phyloP scores from a whole-genome alignment of 2,329 filamentous ascomycete species.

The Alternaria sp. region DNA sequence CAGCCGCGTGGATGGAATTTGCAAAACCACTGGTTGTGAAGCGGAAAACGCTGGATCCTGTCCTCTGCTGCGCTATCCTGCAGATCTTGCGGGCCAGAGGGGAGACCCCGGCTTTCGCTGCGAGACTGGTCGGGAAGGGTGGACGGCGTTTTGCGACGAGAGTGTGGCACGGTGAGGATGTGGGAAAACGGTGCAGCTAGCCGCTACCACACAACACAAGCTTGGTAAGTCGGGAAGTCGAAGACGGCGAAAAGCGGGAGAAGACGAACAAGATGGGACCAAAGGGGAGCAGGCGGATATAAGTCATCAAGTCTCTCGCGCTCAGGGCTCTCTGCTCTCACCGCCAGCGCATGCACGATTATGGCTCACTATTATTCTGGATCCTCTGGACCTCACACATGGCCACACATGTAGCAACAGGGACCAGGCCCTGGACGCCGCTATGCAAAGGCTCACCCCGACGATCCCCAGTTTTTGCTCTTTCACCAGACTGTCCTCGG shows the following conservation, averaged over 20 bases:
- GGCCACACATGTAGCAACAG: slow-evolving; percentile 16
- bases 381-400: slow-evolving; percentile 10
- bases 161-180: slow-evolving; percentile 17
- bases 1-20: slow-evolving; percentile 9
- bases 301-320: slow-evolving; percentile 4
- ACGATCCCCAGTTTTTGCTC: slow-evolving; percentile 20
- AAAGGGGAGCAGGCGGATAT: slow-evolving; percentile 10
- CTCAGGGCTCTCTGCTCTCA: slow-evolving; percentile 7
- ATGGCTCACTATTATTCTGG: slow-evolving; percentile 17
- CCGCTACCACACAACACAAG: slow-evolving; percentile 13
- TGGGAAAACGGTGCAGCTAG: slow-evolving; percentile 16
- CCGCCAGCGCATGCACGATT: slow-evolving; percentile 21
- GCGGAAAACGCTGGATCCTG: slow-evolving; percentile 6
- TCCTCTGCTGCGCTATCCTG: slow-evolving; percentile 14
- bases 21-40: slow-evolving; percentile 9
- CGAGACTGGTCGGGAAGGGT: slow-evolving; percentile 27
- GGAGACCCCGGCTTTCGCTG: slow-evolving; percentile 19
- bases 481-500: slow-evolving; percentile 13
- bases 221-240: slow-evolving; percentile 3
- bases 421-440: slow-evolving; percentile 21
- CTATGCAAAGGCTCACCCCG: slow-evolving; percentile 18
- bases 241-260: slow-evolving; percentile 1
- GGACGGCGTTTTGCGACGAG: slow-evolving; percentile 17
- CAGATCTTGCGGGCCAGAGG: slow-evolving; percentile 25
- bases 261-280: slow-evolving; percentile 5